Evolutionary conservation across 805 yeast genomes (phyloP), one percentile per base, ranked within the genome.

Genomic region (Diddensiella caesifluorescens): DNA sequence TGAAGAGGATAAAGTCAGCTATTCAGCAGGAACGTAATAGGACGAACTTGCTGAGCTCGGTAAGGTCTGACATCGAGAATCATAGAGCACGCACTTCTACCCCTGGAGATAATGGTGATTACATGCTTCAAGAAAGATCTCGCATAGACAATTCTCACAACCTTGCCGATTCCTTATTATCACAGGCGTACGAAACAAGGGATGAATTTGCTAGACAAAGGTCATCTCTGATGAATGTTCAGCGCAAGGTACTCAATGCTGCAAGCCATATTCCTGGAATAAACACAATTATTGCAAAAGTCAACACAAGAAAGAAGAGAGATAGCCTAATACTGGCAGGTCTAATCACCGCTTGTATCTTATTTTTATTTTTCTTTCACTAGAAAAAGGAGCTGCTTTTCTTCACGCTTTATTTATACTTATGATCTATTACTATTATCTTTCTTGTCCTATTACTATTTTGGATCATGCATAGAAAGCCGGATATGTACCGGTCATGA

Each of bases 131-230:
- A 45, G 98, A 90, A 62, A 63, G 86, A 5, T 68, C 74, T 28
- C 69, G 95, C 38, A 82, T 83, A 15, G 85, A 84, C 50, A 70
- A 71, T 39, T 79, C 92, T 32, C 80, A 87, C 58, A 70, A 72
- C 32, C 67, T 88, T 39, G 85, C 95, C 12, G 97, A 92, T 58
- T 66, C 82, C 33, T 68, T 92, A 44, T 71, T 90, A 28, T 74
- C 74, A n/a, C 89, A 83, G 58, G 97, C 96, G 1, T 82, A 77
- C 64, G 85, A 83, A 51, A 88, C 97, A 0, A 70, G 97, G 44
- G 97, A 89, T 46, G 94, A 85, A 55, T 73, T 92, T 40, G 51
- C 73, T 35, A 70, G 80, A 36, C 98, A 92, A 64, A 71, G 90
- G 45, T 73, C 71, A 28, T 59, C 74, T 5, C 67, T 92, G 40